Conservation (phyloP, 805 yeast genomes). For the Saccharomyces paradoxus region DNA sequence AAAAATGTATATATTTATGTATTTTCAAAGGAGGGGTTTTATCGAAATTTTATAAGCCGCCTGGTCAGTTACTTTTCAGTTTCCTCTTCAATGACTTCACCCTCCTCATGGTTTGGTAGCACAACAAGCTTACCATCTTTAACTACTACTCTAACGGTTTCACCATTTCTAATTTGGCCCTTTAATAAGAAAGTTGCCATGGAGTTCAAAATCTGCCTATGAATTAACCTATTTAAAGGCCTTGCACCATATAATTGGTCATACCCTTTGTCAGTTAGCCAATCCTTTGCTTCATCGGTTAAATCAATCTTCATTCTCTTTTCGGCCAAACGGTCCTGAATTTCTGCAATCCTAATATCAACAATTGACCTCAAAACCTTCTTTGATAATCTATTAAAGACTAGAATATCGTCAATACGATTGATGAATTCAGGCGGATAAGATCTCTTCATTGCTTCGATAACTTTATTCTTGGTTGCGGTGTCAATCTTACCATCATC, state of each 20-base stretch:
- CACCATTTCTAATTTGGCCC: slow-evolving; percentile 63
- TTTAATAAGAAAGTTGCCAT: slow-evolving; percentile 71
- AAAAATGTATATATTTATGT: not conserved
- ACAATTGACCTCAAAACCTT: slow-evolving; percentile 69
- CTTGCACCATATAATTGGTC: slow-evolving; percentile 93
- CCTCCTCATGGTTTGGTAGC: slow-evolving; percentile 38
- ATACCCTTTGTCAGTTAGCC: slow-evolving; percentile 81
- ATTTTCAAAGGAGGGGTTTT: not conserved
- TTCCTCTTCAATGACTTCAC: slow-evolving; percentile 20
- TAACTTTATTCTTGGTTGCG: slow-evolving; percentile 47
- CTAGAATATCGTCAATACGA: slow-evolving; percentile 87
- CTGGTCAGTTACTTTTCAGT: slow-evolving; percentile 10
- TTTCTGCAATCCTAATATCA: slow-evolving; percentile 74
- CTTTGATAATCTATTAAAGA: slow-evolving; percentile 84
- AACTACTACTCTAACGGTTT: slow-evolving; percentile 45
- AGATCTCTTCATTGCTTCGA: slow-evolving; percentile 56
- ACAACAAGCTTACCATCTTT: slow-evolving; percentile 36
- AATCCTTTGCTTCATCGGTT: slow-evolving; percentile 56
- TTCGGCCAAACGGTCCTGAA: slow-evolving; percentile 67
- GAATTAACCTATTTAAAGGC: slow-evolving; percentile 85
- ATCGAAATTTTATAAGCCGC: not conserved
- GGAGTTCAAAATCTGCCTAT: slow-evolving; percentile 77
- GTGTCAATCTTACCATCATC: slow-evolving; percentile 54
- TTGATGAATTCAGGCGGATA: slow-evolving; percentile 96
- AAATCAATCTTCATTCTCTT: slow-evolving; percentile 62